These are phyloP conservation scores for Pseudonitzschia multistriata DNA, from an alignment of 108 stramenopile genomes.

Conservation along the genomic window DNA sequence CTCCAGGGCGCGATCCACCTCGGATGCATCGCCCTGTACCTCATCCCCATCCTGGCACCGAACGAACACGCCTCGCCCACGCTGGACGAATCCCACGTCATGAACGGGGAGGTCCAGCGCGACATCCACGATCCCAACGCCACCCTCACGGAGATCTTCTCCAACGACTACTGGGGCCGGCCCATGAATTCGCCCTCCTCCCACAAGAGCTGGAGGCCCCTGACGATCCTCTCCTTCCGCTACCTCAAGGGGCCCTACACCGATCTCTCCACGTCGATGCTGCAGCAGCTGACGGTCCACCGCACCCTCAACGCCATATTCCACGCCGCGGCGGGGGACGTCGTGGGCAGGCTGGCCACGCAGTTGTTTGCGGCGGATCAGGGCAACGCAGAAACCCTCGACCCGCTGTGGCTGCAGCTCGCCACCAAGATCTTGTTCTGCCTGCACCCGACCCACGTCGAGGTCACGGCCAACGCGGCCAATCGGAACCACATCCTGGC, in stretches of 20 bases:
- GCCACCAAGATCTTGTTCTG: constrained; percentile 58
- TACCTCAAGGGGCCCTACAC: constrained; percentile 19
- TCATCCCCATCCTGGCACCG: constrained; percentile 37
- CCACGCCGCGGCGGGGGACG: constrained; percentile 58
- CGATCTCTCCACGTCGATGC: neutral
- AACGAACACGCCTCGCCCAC: constrained; percentile 35
- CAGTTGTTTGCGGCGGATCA: constrained; percentile 9
- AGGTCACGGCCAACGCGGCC: constrained; percentile 81
- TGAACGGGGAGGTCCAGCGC: constrained; percentile 39
- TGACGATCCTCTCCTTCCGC: constrained; percentile 73
- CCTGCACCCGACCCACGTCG: constrained; percentile 79
- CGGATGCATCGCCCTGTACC: constrained; percentile 35
- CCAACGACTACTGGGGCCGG: constrained; percentile 64
- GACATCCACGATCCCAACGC: constrained; percentile 38
- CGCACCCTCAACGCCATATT: constrained; percentile 68
- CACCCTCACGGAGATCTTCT: constrained; percentile 24
- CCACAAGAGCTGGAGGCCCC: constrained; percentile 76
- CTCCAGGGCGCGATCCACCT: constrained; percentile 26
- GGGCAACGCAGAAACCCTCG: neutral
- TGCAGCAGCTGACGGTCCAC: constrained; percentile 54
- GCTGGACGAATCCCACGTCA: constrained; percentile 74
- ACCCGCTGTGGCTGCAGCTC: constrained; percentile 22
- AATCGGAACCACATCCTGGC: constrained; percentile 83
- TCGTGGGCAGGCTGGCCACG: constrained; percentile 53
- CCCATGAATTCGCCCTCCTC: constrained; percentile 42